These are phyloP conservation scores for Beauveria sp. DNA, from an alignment of 2,329 filamentous ascomycete genomes.

Conservation along the genomic window DNA sequence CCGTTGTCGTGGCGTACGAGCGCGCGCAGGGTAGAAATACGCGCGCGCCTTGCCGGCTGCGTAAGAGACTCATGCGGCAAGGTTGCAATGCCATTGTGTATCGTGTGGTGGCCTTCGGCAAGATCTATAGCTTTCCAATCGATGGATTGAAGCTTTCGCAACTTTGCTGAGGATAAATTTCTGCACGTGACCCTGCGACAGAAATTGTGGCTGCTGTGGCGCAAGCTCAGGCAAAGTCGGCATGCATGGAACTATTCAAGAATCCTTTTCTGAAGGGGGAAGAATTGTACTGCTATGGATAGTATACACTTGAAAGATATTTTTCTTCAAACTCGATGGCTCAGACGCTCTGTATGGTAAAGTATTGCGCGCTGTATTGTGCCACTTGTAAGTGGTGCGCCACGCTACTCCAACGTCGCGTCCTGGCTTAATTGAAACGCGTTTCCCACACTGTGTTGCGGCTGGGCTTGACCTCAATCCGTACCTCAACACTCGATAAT, in stretches of 20 bases:
- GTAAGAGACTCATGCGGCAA: constrained; percentile 8
- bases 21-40: neutral
- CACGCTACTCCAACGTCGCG: neutral
- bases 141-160: neutral
- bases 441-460: neutral
- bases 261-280: no score
- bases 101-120: neutral
- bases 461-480: neutral
- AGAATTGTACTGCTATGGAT: no score
- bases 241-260: no score
- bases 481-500: neutral
- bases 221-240: neutral
- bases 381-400: neutral
- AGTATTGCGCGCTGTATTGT: neutral
- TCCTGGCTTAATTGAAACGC: constrained; percentile 9
- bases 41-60: constrained; percentile 6
- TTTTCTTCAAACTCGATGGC: no score
- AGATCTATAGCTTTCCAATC: no score
- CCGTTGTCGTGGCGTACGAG: constrained; percentile 8
- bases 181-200: constrained; percentile 5
- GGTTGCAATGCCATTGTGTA: constrained; percentile 10
- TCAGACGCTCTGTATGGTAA: neutral
- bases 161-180: neutral
- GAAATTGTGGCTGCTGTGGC: constrained; percentile 7
- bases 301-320: no score